Base-by-base conservation (phyloP, 345 rosid genomes). In the Clarkia xantiana region DNA sequence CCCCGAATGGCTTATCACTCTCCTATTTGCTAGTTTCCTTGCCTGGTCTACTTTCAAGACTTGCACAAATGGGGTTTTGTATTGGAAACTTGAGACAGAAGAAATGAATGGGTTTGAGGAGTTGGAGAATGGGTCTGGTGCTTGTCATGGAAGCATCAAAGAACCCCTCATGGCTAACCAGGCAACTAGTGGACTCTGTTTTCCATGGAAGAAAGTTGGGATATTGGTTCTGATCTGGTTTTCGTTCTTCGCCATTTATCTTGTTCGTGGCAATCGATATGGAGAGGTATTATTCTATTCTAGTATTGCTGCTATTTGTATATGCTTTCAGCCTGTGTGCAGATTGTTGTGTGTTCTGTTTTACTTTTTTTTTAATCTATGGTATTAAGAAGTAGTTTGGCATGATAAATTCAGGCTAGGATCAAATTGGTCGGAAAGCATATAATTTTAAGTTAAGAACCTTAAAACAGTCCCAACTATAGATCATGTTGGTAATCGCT, bases 1-100 rank as follows among this genome's bases (percentile, higher is more conserved):
- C 53, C 94, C 96, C 3, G 94, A 83, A 43, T 90, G 97, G 95
- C 69, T 83, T 16, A 78, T 90, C 62, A 90, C 94, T 11, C 11
- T 68, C 43, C 63, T 79, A 40, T 86, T 86, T 25, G 86, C 81
- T 9, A 54, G 70, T 52, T 90, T 90, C 47, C 78, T 86, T 10
- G 82, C 76, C 41, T 90, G 86, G 84, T 81, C 83, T 44, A 83
- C 95, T 34, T 48, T 75, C 18, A 81, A 76, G 70, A 90, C 97
- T 0, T 81, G 94, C 45, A 69, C 54, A 39, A 86, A 70, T 20
- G 97, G 88, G 1, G 53, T 83, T 20, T 43, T 19, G 45, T 55
- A 55, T 29, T 86, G 97, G 97, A 79, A 58, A 25, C 49, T 69
- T 55, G 94, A 90, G 55, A 64, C 95, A 1, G 79, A 74, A 48